These are phyloP conservation scores for Eucalyptus erythrocorys DNA, from an alignment of 345 rosid species.

Conservation along the genomic window DNA sequence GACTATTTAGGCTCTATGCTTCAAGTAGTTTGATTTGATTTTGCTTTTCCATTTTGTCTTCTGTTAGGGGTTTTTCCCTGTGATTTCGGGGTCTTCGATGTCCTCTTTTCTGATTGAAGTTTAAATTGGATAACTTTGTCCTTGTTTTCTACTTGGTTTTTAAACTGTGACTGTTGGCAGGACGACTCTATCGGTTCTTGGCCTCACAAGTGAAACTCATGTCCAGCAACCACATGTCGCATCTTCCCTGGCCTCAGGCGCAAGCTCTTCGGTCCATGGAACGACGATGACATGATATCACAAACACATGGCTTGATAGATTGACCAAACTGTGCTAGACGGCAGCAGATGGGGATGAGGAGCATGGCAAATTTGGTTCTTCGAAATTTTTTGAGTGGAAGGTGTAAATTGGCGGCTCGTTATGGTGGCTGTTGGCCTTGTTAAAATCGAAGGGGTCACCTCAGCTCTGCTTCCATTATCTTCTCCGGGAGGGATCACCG, in stretches of 20 bases:
- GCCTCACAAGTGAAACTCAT: conserved; percentile 41
- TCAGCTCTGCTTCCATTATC: neutral
- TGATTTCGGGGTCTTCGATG: neutral
- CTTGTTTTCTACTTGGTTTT: neutral
- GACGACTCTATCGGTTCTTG: conserved; percentile 61
- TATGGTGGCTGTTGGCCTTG: neutral
- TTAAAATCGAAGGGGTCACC: neutral
- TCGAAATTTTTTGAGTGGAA: neutral
- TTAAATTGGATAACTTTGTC: neutral
- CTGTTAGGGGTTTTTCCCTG: neutral
- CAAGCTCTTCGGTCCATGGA: conserved; percentile 48
- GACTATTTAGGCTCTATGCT: neutral
- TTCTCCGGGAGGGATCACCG: neutral
- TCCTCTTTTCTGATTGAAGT: neutral
- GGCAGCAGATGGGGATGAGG: neutral
- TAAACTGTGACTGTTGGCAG: conserved; percentile 25
- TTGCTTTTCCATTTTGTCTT: neutral
- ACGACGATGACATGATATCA: conserved; percentile 32
- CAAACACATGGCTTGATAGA: neutral
- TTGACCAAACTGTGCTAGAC: neutral
- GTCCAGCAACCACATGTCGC: conserved; percentile 24
- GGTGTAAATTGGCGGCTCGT: neutral
- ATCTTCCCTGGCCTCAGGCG: conserved; percentile 43
- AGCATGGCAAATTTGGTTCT: neutral
- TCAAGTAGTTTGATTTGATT: neutral